These are phyloP conservation scores for Dactylonectria macrodidyma DNA, from an alignment of 2,329 filamentous ascomycete genomes.

Conservation along the genomic window DNA sequence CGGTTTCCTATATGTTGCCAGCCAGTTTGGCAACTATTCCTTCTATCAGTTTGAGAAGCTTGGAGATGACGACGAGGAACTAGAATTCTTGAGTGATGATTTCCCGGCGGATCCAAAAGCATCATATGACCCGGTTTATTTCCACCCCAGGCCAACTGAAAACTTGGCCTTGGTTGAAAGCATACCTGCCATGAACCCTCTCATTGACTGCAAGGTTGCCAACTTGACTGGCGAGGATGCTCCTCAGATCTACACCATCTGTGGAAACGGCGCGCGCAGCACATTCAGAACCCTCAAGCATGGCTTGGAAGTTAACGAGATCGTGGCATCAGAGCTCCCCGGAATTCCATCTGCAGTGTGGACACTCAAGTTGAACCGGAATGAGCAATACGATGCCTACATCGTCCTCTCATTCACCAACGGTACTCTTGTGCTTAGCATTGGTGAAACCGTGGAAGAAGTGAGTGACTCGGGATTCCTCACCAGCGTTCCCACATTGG, in stretches of 20 bases:
- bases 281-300: conserved; percentile 94
- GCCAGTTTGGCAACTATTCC: conserved; percentile 92
- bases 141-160: conserved; percentile 83
- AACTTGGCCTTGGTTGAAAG: conserved; percentile 90
- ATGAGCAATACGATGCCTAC: conserved; percentile 91
- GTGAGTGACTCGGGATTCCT: conserved; percentile 95
- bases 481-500: conserved; percentile 88
- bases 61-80: conserved; percentile 93
- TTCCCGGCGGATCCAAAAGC: conserved; percentile 83
- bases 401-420: conserved; percentile 96
- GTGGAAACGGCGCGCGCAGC: conserved; percentile 89
- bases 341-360: conserved; percentile 93
- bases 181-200: conserved; percentile 90
- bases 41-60: conserved; percentile 99
- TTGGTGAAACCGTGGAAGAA: conserved; percentile 97
- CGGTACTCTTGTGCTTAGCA: conserved; percentile 91
- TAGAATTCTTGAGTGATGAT: conserved; percentile 86
- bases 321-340: conserved; percentile 93
- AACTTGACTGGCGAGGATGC: conserved; percentile 94
- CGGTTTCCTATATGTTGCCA: conserved; percentile 93
- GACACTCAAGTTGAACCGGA: conserved; percentile 89
- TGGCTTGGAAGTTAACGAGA: conserved; percentile 92
- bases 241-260: conserved; percentile 95
- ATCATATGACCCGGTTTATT: conserved; percentile 84
- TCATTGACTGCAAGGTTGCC: conserved; percentile 91